Conservation (phyloP, 2,329 filamentous ascomycete genomes). For the Nigrospora oryzae region DNA sequence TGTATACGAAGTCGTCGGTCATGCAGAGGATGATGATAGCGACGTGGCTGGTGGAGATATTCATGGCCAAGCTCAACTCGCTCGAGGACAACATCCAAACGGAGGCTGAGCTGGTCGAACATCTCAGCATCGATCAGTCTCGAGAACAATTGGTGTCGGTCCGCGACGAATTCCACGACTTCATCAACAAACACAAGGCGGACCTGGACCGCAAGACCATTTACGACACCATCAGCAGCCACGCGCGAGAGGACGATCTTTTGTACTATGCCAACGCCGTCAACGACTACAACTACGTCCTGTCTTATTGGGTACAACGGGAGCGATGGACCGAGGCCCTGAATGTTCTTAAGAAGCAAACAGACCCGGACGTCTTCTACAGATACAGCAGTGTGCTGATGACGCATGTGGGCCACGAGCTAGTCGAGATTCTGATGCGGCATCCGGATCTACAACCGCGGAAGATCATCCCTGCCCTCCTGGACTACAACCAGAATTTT, state of each 20-base stretch:
- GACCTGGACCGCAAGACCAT: constrained; percentile 87
- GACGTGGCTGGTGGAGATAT: constrained; percentile 90
- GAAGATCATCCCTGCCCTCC: constrained; percentile 82
- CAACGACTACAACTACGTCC: constrained; percentile 88
- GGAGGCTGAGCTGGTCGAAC: constrained; percentile 71
- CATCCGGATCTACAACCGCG: constrained; percentile 78
- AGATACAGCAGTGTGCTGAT: constrained; percentile 96
- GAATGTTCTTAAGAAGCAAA: constrained; percentile 85
- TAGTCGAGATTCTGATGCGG: constrained; percentile 93
- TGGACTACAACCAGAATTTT: constrained; percentile 83
- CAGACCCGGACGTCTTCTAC: constrained; percentile 87
- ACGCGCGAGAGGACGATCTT: constrained; percentile 87
- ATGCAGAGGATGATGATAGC: constrained; percentile 97
- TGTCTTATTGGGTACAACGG: constrained; percentile 95
- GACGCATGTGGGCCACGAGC: constrained; percentile 73
- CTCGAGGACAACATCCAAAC: constrained; percentile 92
- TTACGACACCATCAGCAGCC: constrained; percentile 93
- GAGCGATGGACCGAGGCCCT: constrained; percentile 87
- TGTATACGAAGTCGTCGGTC: constrained; percentile 69
- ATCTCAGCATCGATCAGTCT: constrained; percentile 61
- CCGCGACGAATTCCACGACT: constrained; percentile 77
- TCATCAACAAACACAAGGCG: constrained; percentile 73
- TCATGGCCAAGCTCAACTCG: constrained; percentile 93
- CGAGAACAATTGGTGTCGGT: constrained; percentile 63
- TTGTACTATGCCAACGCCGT: constrained; percentile 83